Evolutionary conservation across 2,329 filamentous ascomycete genomes (phyloP), one percentile per base, ranked within the genome.

Genomic region (Diplodia sapinea): DNA sequence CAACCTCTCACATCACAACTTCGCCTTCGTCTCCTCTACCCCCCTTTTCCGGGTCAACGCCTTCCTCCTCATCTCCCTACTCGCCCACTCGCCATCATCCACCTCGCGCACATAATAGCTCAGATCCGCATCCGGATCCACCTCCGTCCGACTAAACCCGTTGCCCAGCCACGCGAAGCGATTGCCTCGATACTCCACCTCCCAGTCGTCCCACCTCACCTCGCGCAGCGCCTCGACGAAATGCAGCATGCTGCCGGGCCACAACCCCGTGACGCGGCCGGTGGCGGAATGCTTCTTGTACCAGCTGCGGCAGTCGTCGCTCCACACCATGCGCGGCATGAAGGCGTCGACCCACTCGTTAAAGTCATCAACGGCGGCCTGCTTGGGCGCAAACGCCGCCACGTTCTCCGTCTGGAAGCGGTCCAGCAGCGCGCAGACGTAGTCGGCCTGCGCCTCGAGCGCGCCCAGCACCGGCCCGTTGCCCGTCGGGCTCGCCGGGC

Each of bases 341-440:
- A 71, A 77, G 11, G 73, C 70, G 67, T 83, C 80, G 51, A 81
- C 81, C 74, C 81, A 79, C 4, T 76, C 76, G 67, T 83, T 79
- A 73, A 87, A 87, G 69, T 87, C 86, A 12, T 75, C 74, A 8
- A 86, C 81, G 1, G 81, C 82, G 20, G 79, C 79, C 0, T 75
- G 72, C 71, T 83, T 84, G 12, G 85, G 80, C 9, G 79, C 73
- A 50, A 84, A 80, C 4, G 79, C 76, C 5, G 74, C 72, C 66
- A 86, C 82, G 72, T 82, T 80, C 72, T 84, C 77, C 2, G 80
- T 83, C 72, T 85, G 81, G 70, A 80, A 82, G 49, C 82, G 80
- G 73, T 84, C 80, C 68, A 86, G 80, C 49, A 84, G 78, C 76
- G 1, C 79, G 79, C 82, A 73, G 65, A 81, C 79, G 71, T 82